Percentiles rank a stretch among this genome's conserved stretches.
These are phyloP conservation scores for Poa pratensis DNA, from an alignment of 176 grass and related monocot species.

Conservation along the genomic window DNA sequence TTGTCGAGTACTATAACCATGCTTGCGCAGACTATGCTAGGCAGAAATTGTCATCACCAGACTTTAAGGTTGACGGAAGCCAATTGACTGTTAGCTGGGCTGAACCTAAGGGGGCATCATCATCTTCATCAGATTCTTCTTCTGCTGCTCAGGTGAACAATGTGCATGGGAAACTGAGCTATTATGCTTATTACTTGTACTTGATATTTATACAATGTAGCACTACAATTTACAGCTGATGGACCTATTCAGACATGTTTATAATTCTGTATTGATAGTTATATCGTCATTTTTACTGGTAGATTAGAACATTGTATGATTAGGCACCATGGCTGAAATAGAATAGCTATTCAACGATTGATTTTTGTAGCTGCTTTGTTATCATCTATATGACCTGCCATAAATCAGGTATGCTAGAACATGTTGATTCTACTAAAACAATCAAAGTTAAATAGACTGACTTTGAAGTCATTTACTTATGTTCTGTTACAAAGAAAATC, in stretches of 20 bases:
- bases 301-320: neutral
- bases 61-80: conserved; percentile 94
- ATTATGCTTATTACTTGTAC: neutral
- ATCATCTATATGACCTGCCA: neutral
- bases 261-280: neutral
- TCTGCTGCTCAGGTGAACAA: conserved; percentile 70
- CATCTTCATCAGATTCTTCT: conserved; percentile 37
- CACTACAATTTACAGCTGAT: neutral
- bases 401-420: neutral
- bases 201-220: neutral
- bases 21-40: conserved; percentile 87
- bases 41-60: conserved; percentile 66
- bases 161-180: neutral
- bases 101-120: conserved; percentile 65
- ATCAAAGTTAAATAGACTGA: neutral
- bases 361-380: neutral
- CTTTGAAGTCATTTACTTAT: neutral
- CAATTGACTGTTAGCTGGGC: conserved; percentile 93
- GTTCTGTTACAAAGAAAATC: neutral
- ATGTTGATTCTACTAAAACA: conserved; percentile 12
- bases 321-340: neutral
- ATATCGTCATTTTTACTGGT: neutral
- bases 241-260: neutral
- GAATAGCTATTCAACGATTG: neutral
- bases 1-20: conserved; percentile 95